Conservation (phyloP, 225 moss, liverwort and hornwort species). For the Marchantia polymorpha region DNA sequence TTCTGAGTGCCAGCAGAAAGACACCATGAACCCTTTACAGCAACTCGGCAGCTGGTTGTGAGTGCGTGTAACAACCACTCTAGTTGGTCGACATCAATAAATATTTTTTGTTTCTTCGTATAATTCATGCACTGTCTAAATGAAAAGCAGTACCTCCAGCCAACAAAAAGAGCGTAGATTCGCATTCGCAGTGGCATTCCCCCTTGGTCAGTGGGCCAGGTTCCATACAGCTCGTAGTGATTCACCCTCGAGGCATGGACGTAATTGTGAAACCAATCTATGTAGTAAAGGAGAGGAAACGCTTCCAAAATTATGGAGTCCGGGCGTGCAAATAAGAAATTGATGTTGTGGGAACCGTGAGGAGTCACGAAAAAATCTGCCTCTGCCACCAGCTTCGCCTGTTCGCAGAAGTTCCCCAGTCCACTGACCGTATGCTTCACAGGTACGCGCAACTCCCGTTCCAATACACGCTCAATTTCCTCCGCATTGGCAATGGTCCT, state of each 20-base stretch:
- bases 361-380: conserved; percentile 81
- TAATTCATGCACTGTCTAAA: conserved; percentile 89
- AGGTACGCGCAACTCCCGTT: conserved; percentile 69
- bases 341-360: conserved; percentile 92
- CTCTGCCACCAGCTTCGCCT: conserved; percentile 66
- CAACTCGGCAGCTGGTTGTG: conserved; percentile 65
- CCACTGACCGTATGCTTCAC: conserved; percentile 73
- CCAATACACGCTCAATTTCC: conserved; percentile 53
- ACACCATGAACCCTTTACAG: conserved; percentile 56
- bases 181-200: conserved; percentile 87
- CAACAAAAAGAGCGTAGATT: conserved; percentile 65
- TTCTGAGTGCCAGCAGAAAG: conserved; percentile 32
- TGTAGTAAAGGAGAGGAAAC: conserved; percentile 81
- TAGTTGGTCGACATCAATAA: conserved; percentile 63
- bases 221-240: conserved; percentile 82
- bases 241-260: conserved; percentile 76
- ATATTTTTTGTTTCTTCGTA: conserved; percentile 66
- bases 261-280: conserved; percentile 94
- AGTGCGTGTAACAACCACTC: conserved; percentile 61
- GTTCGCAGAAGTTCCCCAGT: conserved; percentile 79
- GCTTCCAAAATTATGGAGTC: conserved; percentile 74
- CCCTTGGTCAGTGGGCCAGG: conserved; percentile 73
- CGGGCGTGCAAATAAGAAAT: conserved; percentile 84
- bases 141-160: conserved; percentile 80
- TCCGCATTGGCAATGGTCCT: conserved; percentile 69